Evolutionary conservation across 2,329 filamentous ascomycete species (phyloP).

Genomic region (Cytospora paraplurivora): DNA sequence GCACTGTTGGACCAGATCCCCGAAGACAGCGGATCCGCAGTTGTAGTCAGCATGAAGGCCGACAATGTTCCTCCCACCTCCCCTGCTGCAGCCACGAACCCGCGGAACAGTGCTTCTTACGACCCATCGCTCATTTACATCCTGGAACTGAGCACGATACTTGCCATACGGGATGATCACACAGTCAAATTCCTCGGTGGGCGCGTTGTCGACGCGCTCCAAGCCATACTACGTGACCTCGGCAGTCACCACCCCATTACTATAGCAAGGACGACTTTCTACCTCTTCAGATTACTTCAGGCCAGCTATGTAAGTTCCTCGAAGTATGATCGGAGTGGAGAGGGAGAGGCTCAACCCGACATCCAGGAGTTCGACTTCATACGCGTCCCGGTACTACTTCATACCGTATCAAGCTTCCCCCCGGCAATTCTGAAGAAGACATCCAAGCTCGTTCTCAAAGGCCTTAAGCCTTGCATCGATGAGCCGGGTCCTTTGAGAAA

Average conservation of each 20-base stretch:
- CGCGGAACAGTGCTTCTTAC: slow-evolving; percentile 65
- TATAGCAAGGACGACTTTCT: slow-evolving; percentile 81
- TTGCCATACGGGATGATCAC: slow-evolving; percentile 74
- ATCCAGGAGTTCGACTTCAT: slow-evolving; percentile 82
- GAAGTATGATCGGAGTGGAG: slow-evolving; percentile 31
- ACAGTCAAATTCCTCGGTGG: slow-evolving; percentile 76
- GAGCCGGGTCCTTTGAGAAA: slow-evolving; percentile 77
- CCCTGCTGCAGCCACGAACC: slow-evolving; percentile 62
- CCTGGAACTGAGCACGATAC: slow-evolving; percentile 84
- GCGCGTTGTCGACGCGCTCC: slow-evolving; percentile 76
- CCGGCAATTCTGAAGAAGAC: slow-evolving; percentile 76
- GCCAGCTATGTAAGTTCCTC: slow-evolving; percentile 73
- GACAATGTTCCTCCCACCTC: slow-evolving; percentile 66
- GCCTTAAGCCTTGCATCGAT: slow-evolving; percentile 77
- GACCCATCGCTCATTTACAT: slow-evolving; percentile 87
- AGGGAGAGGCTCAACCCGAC: slow-evolving; percentile 26
- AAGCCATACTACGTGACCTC: slow-evolving; percentile 78
- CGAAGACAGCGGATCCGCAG: slow-evolving; percentile 73
- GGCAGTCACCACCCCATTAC: slow-evolving; percentile 79
- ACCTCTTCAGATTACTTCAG: slow-evolving; percentile 78
- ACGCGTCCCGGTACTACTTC: slow-evolving; percentile 86
- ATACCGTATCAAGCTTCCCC: slow-evolving; percentile 86
- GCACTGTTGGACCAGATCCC: slow-evolving; percentile 82
- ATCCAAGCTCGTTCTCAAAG: slow-evolving; percentile 74
- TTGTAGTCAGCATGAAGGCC: slow-evolving; percentile 88